phyloP scores from a whole-genome alignment of 108 stramenopile species.

The Skeletonema marinoi region DNA sequence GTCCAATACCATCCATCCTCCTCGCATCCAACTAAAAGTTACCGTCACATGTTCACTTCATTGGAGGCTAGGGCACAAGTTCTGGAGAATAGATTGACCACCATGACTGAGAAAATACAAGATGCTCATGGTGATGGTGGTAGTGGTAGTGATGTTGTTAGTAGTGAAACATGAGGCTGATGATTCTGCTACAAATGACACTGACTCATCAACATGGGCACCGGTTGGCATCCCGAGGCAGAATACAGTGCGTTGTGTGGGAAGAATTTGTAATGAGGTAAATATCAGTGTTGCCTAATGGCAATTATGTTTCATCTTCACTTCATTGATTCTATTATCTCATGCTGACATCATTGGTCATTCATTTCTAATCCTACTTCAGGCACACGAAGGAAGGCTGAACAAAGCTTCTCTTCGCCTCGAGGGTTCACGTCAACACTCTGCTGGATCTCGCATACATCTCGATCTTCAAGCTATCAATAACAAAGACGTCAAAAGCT shows the following conservation, averaged over 20 bases:
- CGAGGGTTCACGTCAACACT: slow-evolving; percentile 88
- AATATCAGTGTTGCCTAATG: slow-evolving; percentile 1
- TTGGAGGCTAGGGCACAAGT: slow-evolving; percentile 77
- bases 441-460: slow-evolving; percentile 81
- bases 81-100: slow-evolving; percentile 73
- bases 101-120: slow-evolving; percentile 64
- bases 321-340: neutral
- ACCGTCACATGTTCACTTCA: slow-evolving; percentile 95
- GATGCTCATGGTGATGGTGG: slow-evolving; percentile 49
- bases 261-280: slow-evolving; percentile 93
- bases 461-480: slow-evolving; percentile 70
- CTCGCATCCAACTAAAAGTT: slow-evolving; percentile 48
- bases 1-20: slow-evolving; percentile 18
- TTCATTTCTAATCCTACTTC: slow-evolving; percentile 7
- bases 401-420: slow-evolving; percentile 87
- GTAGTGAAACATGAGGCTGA: slow-evolving; percentile 29
- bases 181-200: neutral
- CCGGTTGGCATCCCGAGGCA: slow-evolving; percentile 92
- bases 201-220: slow-evolving; percentile 52
- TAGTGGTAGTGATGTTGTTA: slow-evolving; percentile 51
- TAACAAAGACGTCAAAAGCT: slow-evolving; percentile 10
- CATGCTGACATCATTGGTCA: neutral
- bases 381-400: slow-evolving; percentile 92
- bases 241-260: slow-evolving; percentile 77
- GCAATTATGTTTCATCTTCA: neutral